These are phyloP conservation scores for Paxillus involutus DNA, from an alignment of 768 basidiomycete genomes.

Conservation along the genomic window DNA sequence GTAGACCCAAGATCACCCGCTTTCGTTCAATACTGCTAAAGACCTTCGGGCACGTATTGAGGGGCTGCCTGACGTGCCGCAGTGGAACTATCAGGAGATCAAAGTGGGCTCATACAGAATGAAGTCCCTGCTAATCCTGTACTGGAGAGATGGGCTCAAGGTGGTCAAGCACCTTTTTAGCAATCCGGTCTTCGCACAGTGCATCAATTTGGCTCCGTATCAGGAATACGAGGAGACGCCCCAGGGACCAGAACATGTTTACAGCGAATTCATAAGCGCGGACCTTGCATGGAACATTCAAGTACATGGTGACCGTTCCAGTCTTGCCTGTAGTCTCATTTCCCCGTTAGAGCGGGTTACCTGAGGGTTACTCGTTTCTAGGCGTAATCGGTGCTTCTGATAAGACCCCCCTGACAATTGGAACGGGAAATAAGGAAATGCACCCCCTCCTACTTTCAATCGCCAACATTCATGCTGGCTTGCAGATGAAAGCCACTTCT, in stretches of 20 bases:
- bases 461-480: not conserved
- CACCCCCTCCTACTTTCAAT: not conserved
- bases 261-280: not conserved
- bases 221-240: conserved; percentile 1
- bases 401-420: not conserved
- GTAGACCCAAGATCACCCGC: too few relatives aligned
- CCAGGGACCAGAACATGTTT: not conserved
- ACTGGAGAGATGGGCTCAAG: too few relatives aligned
- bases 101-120: too few relatives aligned
- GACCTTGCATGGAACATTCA: not conserved
- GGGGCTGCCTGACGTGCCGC: too few relatives aligned
- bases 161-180: too few relatives aligned
- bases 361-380: not conserved
- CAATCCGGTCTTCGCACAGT: conserved; percentile 17
- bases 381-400: not conserved
- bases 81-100: too few relatives aligned
- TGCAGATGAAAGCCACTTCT: not conserved
- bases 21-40: too few relatives aligned
- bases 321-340: too few relatives aligned
- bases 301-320: not conserved
- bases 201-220: conserved; percentile 7
- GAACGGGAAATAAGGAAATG: not conserved
- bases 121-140: too few relatives aligned
- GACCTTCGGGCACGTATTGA: too few relatives aligned
- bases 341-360: not conserved